Percentiles rank a stretch among this genome's conserved stretches.
Conservation (phyloP, 257 asterid species). For the Anisodus acutangulus region DNA sequence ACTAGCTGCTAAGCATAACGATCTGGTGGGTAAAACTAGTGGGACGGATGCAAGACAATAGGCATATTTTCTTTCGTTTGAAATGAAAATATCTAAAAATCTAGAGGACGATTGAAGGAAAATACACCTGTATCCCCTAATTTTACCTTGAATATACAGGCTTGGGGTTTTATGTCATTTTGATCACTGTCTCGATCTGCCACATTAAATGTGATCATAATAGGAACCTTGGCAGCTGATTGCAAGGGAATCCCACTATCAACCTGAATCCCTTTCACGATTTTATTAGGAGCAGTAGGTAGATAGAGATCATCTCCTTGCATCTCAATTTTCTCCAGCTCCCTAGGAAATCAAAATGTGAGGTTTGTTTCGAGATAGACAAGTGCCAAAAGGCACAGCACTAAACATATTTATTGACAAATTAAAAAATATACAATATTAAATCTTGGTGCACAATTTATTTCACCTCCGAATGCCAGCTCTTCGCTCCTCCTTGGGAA, state of each 20-base stretch:
- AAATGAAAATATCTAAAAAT: neutral
- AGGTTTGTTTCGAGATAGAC: neutral
- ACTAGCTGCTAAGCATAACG: neutral
- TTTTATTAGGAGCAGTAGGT: conserved; percentile 92
- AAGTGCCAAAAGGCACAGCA: neutral
- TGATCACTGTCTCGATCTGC: conserved; percentile 83
- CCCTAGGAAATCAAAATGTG: conserved; percentile 53
- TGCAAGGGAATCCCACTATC: conserved; percentile 98
- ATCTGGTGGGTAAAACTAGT: neutral
- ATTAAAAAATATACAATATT: conserved; percentile 10
- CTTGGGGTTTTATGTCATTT: conserved; percentile 85
- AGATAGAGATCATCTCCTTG: conserved; percentile 93
- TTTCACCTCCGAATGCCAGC: conserved; percentile 92
- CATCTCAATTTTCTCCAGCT: conserved; percentile 87
- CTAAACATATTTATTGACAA: neutral
- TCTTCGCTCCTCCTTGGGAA: conserved; percentile 95
- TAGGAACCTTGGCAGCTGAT: conserved; percentile 99
- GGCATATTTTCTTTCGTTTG: neutral
- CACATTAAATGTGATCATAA: conserved; percentile 96
- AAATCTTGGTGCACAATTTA: conserved; percentile 31
- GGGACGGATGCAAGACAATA: neutral
- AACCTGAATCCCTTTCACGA: conserved; percentile 85
- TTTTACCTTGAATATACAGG: conserved; percentile 95
- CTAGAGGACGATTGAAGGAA: neutral
- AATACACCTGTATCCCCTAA: conserved; percentile 10